These are phyloP conservation scores for Haplographium delicatum DNA, from an alignment of 495 filamentous ascomycete species.

Conservation along the genomic window DNA sequence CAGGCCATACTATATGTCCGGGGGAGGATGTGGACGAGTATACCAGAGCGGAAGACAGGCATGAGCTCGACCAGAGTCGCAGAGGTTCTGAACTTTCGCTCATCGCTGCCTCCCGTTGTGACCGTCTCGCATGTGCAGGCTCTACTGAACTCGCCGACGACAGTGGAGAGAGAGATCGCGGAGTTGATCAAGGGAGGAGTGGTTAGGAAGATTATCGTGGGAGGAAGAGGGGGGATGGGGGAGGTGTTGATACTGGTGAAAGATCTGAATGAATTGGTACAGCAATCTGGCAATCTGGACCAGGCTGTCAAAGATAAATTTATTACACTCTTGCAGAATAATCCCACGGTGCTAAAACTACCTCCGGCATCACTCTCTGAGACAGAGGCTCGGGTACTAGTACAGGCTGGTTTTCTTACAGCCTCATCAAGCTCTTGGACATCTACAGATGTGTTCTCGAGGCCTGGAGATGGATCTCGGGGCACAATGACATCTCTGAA, in stretches of 20 bases:
- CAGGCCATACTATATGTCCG: slow-evolving; percentile 59
- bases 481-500: slow-evolving; percentile 48
- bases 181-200: slow-evolving; percentile 54
- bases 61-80: slow-evolving; percentile 72
- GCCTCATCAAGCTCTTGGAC: slow-evolving; percentile 41
- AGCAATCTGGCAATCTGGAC: slow-evolving; percentile 37
- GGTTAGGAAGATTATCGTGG: slow-evolving; percentile 61
- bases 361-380: slow-evolving; percentile 40
- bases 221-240: slow-evolving; percentile 59
- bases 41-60: slow-evolving; percentile 57
- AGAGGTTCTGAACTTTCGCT: slow-evolving; percentile 63
- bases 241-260: slow-evolving; percentile 63
- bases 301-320: slow-evolving; percentile 53
- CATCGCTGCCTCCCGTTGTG: slow-evolving; percentile 61
- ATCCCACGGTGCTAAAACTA: slow-evolving; percentile 50
- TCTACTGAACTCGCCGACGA: slow-evolving; percentile 58
- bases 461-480: slow-evolving; percentile 42
- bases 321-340: slow-evolving; percentile 43
- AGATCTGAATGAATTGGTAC: slow-evolving; percentile 58
- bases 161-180: slow-evolving; percentile 68
- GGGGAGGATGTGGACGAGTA: slow-evolving; percentile 59
- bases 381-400: slow-evolving; percentile 52
- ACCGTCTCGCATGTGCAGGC: slow-evolving; percentile 69
- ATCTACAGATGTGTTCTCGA: slow-evolving; percentile 45
- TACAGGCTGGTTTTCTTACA: slow-evolving; percentile 69